Evolutionary conservation across 257 asterid genomes (phyloP), one percentile per base, ranked within the genome.

Genomic region (Buddleja alternifolia): DNA sequence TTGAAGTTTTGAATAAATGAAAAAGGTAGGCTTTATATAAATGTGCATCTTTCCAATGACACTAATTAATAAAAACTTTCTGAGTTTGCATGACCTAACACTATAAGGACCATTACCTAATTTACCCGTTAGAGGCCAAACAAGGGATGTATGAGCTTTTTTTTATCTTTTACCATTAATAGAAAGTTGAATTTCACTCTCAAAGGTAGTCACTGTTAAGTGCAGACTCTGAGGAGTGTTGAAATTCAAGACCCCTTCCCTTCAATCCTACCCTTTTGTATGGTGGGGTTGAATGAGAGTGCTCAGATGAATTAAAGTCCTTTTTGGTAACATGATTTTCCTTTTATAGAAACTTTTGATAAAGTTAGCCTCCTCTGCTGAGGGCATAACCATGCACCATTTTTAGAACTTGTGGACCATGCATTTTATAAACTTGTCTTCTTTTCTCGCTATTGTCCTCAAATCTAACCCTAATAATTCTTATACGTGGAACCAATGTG

Each of bases 161-260:
- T 44, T 50, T 74, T 42, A 63, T 75, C 79, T 37, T 55, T 82
- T 84, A 57, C 90, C 77, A 29, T 42, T 70, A 37, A 34, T 19
- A 64, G 85, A 37, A 84, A 79, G 86, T 77, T 82, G 85, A 80
- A 86, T 42, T 71, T 80, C 67, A 70, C 76, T 75, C 75, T 73
- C 70, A 64, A 81, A 85, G 76, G 64, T 73, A 60, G 82, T 80
- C 84, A 66, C 71, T 78, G 78, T 76, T 73, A 70, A 56, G 73
- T 75, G 79, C 83, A 71, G 86, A 85, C 88, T 82, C 72, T 73
- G 85, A 80, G 88, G 83, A 70, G 75, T 69, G 76, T 81, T 87
- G 85, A 85, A 81, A 68, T 83, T 79, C 66, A 79, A 47, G 76
- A 9, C 70, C 71, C 16, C 8, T 36, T 25, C 60, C 17, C 23